Conservation (phyloP, 257 asterid genomes). For the Cynanchum wilfordii region DNA sequence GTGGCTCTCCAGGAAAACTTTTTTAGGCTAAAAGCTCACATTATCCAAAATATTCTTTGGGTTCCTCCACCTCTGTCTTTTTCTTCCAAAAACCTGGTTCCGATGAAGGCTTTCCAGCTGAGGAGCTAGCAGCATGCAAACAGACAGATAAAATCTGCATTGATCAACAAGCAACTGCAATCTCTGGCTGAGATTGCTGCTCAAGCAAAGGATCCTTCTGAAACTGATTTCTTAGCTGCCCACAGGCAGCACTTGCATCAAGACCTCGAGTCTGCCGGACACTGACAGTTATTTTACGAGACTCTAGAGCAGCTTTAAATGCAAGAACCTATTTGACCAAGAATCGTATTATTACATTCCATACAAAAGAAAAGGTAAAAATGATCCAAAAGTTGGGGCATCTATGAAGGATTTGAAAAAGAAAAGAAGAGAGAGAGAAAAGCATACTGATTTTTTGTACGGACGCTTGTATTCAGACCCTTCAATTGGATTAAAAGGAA, state of each 20-base stretch:
- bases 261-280: constrained; percentile 90
- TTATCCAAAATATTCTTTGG: neutral
- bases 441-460: constrained; percentile 57
- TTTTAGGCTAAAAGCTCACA: neutral
- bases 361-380: neutral
- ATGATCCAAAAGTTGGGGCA: neutral
- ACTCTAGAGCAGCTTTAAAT: constrained; percentile 72
- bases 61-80: neutral
- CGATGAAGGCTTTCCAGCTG: neutral
- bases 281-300: constrained; percentile 75
- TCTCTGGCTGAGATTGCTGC: constrained; percentile 37
- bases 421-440: constrained; percentile 5
- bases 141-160: neutral
- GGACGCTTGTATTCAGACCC: constrained; percentile 81
- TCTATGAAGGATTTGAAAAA: neutral
- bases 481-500: constrained; percentile 82
- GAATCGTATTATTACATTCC: neutral
- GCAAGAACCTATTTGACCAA: constrained; percentile 54
- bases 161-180: constrained; percentile 48
- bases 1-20: neutral
- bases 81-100: neutral
- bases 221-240: constrained; percentile 85
- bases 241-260: constrained; percentile 98
- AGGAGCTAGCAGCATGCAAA: neutral
- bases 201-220: constrained; percentile 70